Percentiles rank a stretch among this genome's conserved stretches.
These are phyloP conservation scores for Silene conica DNA, from an alignment of 148 eudicot genomes.

Conservation along the genomic window DNA sequence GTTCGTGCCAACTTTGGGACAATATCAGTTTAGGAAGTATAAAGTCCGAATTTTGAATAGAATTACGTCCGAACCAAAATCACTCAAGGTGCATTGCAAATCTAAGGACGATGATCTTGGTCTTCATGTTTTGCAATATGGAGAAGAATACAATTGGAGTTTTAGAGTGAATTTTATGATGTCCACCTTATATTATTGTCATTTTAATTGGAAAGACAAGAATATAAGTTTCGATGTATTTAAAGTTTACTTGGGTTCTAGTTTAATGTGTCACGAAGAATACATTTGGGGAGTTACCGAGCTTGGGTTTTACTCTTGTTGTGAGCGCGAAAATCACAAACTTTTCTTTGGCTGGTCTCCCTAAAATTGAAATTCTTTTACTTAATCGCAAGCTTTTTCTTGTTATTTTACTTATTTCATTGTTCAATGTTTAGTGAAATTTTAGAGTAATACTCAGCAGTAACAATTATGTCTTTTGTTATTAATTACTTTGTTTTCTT, in stretches of 20 bases:
- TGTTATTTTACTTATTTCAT: too few relatives aligned
- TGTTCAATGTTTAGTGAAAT: too few relatives aligned
- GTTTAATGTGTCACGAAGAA: not conserved
- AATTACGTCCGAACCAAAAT: not conserved
- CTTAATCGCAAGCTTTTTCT: too few relatives aligned
- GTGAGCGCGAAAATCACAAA: not conserved
- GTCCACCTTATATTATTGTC: conserved; percentile 12
- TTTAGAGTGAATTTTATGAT: conserved; percentile 12
- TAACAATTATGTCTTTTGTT: too few relatives aligned
- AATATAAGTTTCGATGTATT: conserved; percentile 11
- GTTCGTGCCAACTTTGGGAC: not conserved
- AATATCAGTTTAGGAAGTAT: not conserved
- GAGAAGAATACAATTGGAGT: conserved; percentile 2
- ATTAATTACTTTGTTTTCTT: too few relatives aligned
- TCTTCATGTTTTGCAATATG: not conserved
- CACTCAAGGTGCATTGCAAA: conserved; percentile 5
- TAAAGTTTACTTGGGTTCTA: not conserved
- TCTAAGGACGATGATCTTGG: conserved; percentile 16
- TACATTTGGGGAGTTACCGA: not conserved
- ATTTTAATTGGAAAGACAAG: conserved; percentile 2
- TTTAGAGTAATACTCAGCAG: too few relatives aligned
- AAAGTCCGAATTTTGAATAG: not conserved
- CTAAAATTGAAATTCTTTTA: too few relatives aligned
- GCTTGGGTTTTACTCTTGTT: not conserved
- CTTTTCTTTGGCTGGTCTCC: not conserved